Evolutionary conservation across 441 rosid species (phyloP), one percentile per base, ranked within the genome.

Genomic region (Omphalea diandra): DNA sequence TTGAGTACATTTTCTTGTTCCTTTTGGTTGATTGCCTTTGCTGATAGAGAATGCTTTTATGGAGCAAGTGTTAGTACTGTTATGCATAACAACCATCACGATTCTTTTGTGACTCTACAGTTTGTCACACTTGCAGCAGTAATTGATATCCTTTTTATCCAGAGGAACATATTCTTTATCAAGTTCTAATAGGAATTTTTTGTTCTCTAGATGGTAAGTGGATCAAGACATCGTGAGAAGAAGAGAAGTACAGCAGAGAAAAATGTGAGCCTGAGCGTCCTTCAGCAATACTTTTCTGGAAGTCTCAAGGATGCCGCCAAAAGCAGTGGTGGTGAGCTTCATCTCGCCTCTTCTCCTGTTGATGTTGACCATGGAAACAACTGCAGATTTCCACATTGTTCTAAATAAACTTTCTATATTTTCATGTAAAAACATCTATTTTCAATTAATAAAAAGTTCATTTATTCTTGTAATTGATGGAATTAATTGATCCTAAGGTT

Each of bases 261-360:
- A 84, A 87, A 81, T 75, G 98, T 92, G 83, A 94, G 91, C 84
- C 75, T 94, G 77, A 73, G 84, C 61, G 88, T 90, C 75, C 99
- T 94, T 60, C 96, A 88, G 83, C 96, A 89, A 73, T 85, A 94
- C 75, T 94, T 92, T 78, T 84, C 96, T 24, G 98, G 98, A 75
- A 94, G 98, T 82, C 85, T 94, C 61, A 94, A 94, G 80, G 96
- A 90, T 84, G 99, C 99, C 71, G 97, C 98, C 53, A 94, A 91
- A 84, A 86, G 91, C 80, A 90, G 91, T 72, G 94, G 99, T 22
- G 97, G 99, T 94, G 77, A 86, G 90, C 29, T 70, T 61, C 27
- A 46, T 70, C 52, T 73, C 32, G 46, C 50, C 33, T 71, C 7
- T 63, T 70, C 58, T 64, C 35, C 6, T 72, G 5, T 32, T 56